phyloP scores from a whole-genome alignment of 495 filamentous ascomycete species.

The Penicillium simplicissimum region DNA sequence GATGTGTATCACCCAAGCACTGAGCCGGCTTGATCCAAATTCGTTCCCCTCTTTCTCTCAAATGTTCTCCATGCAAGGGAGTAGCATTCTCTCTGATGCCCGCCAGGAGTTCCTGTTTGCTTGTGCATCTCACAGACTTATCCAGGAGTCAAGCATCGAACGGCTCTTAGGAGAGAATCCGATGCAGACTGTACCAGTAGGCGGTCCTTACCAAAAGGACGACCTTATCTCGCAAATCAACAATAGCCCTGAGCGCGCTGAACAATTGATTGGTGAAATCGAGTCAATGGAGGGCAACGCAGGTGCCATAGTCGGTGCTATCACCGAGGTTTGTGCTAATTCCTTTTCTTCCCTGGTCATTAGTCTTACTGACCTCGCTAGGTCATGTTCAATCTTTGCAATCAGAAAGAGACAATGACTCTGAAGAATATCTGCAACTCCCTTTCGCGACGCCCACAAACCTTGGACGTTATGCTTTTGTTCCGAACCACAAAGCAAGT shows the following conservation, averaged over 20 bases:
- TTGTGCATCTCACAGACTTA: conserved; percentile 80
- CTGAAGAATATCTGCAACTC: conserved; percentile 81
- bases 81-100: conserved; percentile 75
- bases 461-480: conserved; percentile 81
- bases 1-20: conserved; percentile 75
- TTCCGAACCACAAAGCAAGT: conserved; percentile 77
- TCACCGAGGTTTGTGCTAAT: conserved; percentile 64
- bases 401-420: conserved; percentile 85
- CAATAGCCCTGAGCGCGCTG: conserved; percentile 67
- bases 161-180: conserved; percentile 81
- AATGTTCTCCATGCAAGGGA: conserved; percentile 76
- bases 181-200: conserved; percentile 74
- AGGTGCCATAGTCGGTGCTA: conserved; percentile 79
- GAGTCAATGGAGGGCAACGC: conserved; percentile 96
- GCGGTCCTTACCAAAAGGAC: conserved; percentile 74
- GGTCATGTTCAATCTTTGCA: conserved; percentile 77
- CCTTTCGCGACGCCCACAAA: conserved; percentile 73
- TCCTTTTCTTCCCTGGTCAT: not conserved
- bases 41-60: conserved; percentile 78
- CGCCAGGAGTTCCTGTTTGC: conserved; percentile 91
- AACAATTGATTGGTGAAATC: conserved; percentile 74
- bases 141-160: conserved; percentile 77
- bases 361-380: conserved; percentile 33
- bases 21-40: conserved; percentile 73
- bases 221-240: conserved; percentile 73